Percentiles rank a stretch among this genome's conserved stretches.
These are phyloP conservation scores for Didymella glomerata DNA, from an alignment of 2,329 filamentous ascomycete genomes.

Conservation along the genomic window DNA sequence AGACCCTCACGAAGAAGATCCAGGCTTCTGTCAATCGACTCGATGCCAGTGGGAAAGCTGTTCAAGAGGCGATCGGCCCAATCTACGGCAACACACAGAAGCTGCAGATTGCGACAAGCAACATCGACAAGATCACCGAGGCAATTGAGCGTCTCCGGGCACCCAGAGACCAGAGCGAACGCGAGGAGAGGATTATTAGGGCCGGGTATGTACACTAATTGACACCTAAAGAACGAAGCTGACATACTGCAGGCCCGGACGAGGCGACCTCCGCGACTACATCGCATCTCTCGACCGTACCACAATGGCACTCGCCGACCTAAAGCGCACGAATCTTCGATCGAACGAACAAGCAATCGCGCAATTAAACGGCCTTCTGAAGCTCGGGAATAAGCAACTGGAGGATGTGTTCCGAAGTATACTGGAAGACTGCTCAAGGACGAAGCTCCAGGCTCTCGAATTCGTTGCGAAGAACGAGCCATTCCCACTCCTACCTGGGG, in stretches of 20 bases:
- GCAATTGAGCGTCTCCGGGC: conserved; percentile 89
- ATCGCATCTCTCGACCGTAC: conserved; percentile 89
- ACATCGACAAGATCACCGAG: conserved; percentile 84
- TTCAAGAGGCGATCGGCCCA: conserved; percentile 89
- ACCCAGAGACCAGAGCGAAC: conserved; percentile 89
- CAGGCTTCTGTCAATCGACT: conserved; percentile 84
- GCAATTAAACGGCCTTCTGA: conserved; percentile 80
- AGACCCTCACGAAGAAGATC: conserved; percentile 93
- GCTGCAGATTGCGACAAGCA: conserved; percentile 85
- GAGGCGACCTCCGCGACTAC: conserved; percentile 82
- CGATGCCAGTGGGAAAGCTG: conserved; percentile 87
- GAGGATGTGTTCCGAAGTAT: conserved; percentile 84
- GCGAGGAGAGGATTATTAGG: conserved; percentile 90
- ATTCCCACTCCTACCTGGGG: conserved; percentile 81
- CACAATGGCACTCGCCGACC: conserved; percentile 81
- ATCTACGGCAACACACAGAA: conserved; percentile 92
- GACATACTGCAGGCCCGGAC: conserved; percentile 44
- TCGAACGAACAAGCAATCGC: conserved; percentile 89
- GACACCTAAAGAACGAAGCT: background rate
- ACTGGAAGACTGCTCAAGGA: conserved; percentile 77
- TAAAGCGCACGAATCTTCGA: conserved; percentile 88
- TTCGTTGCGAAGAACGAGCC: conserved; percentile 86
- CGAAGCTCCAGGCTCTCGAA: conserved; percentile 83
- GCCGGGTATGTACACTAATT: conserved; percentile 64
- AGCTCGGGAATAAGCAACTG: conserved; percentile 80